Evolutionary conservation across 2,329 filamentous ascomycete genomes (phyloP).

Genomic region (Sphaerulina populicola): DNA sequence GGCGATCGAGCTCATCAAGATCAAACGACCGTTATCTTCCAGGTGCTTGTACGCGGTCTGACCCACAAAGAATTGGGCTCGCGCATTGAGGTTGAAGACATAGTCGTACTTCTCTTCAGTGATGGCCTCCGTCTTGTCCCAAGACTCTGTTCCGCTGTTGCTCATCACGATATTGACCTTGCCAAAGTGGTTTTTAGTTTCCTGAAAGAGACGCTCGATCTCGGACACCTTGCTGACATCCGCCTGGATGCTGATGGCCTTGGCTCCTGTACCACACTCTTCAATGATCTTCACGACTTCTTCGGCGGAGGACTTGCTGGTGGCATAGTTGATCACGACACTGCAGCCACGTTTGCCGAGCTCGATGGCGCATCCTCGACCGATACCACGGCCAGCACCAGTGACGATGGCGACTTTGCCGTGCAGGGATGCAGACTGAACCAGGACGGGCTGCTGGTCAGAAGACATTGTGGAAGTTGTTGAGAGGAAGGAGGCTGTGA

Average conservation of each 20-base stretch:
- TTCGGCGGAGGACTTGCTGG: constrained; percentile 43
- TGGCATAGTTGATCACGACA: constrained; percentile 59
- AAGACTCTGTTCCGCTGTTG: constrained; percentile 55
- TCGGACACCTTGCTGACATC: constrained; percentile 49
- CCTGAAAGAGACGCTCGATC: constrained; percentile 51
- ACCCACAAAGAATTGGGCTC: constrained; percentile 69
- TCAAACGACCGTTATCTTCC: constrained; percentile 60
- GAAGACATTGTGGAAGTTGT: constrained; percentile 1
- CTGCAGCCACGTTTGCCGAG: constrained; percentile 57
- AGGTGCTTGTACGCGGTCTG: constrained; percentile 66
- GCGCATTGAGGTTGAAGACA: constrained; percentile 60
- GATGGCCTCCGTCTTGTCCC: constrained; percentile 61
- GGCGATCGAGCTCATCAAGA: constrained; percentile 67
- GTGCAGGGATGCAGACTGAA: constrained; percentile 45
- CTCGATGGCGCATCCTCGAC: constrained; percentile 57
- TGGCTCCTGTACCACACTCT: constrained; percentile 41
- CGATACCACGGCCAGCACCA: constrained; percentile 58
- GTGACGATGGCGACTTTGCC: constrained; percentile 55
- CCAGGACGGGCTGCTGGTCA: constrained; percentile 30
- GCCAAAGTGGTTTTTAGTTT: constrained; percentile 37
- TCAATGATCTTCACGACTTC: constrained; percentile 44
- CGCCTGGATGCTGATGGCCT: constrained; percentile 51
- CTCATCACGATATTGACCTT: constrained; percentile 45
- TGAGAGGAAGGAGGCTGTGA: neutral
- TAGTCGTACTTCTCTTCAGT: constrained; percentile 63